Evolutionary conservation across 2,329 filamentous ascomycete genomes (phyloP), one percentile per base, ranked within the genome.

Genomic region (Aspergillus sp.): DNA sequence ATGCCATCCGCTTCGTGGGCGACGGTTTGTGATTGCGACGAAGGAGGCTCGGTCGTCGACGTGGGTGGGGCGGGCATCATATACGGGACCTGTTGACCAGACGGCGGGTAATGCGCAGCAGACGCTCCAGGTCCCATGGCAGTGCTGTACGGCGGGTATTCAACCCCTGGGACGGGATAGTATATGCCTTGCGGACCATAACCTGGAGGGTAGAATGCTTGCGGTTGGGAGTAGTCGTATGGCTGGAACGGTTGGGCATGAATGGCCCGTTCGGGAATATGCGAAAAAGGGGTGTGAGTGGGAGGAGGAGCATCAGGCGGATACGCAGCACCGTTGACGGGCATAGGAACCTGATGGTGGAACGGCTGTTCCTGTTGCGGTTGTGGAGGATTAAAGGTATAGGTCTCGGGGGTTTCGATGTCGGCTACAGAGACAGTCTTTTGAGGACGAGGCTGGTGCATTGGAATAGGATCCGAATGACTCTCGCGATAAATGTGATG

Each of bases 1-100:
- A 94, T 97, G 52, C 93, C 93, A 58, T 95, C 95, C 54, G 85
- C 84, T 72, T 97, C 91, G 66, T 96, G 90, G 0, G 89, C 88
- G 17, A 85, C 78, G 49, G 80, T 80, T 15, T 75, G 76, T 3
- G 72, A 68, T 54, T 79, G 81, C 25, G 73, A 69, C 5, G 62
- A 51, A 49, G 65, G 58, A 41, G 74, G 41, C 23, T 43, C 41
- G 7, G 41, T 72, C 41, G 58, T 57, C 47, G 67, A 55, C 19
- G 60, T 49, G 27, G 55, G 51, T 13, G 61, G 51, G 32, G 59
- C 57, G 1, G 64, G 60, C 20, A 66, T 48, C 49, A 62, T 59
- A 52, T 70, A 71, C 15, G 66, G 62, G 19, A 62, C 56, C 50
- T 77, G 78, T 52, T 80, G 81, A 2, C 73, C 67, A 15, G 37